Evolutionary conservation across 768 basidiomycete genomes (phyloP), one percentile per base, ranked within the genome.

Genomic region (Peribolospora baueri): DNA sequence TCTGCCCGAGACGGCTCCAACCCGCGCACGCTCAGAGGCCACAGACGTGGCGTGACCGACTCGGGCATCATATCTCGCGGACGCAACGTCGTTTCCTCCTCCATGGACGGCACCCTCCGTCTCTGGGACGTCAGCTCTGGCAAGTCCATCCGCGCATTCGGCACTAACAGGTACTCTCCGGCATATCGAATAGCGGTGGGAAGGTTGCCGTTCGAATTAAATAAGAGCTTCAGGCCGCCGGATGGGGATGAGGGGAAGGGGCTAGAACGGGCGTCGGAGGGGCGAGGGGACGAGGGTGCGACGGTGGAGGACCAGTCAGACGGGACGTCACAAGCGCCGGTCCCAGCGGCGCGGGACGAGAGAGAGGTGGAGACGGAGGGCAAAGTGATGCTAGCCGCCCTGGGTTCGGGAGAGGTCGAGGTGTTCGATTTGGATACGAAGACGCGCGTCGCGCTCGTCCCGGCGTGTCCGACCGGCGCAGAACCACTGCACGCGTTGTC

Each of bases 71-170:
- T 85, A 46, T 74, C 74, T 0, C 70, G 75, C 3, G 84, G 84
- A 0, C 73, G 76, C 36, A 77, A 78, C 60, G 65, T 86, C 51
- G 61, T 86, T 5, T 81, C 80, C 7, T 68, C 74, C 5, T 75
- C 78, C 0, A 76, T 78, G 55, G 83, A 86, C 63, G 75, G 76
- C 3, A 79, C 78, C 0, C 62, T 84, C 36, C 72, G 76, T 50
- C 68, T 83, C 3, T 84, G 84, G 83, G 79, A 83, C 58, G 75
- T 84, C 6, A 72, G 76, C 2, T 69, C 71, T 6, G 75, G 74
- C 3, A 65, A 70, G 25, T 70, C 73, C 56, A 70, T 78, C 7
- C 63, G 70, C 7, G 68, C 74, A 9, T 57, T 81, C 51, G 66
- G 68, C 4, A 65, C 73, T 2, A 45, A 45, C 43, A 13, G 8